These are phyloP conservation scores for Nannizziopsis arthrosporioides DNA, from an alignment of 2,329 filamentous ascomycete genomes.

Conservation along the genomic window DNA sequence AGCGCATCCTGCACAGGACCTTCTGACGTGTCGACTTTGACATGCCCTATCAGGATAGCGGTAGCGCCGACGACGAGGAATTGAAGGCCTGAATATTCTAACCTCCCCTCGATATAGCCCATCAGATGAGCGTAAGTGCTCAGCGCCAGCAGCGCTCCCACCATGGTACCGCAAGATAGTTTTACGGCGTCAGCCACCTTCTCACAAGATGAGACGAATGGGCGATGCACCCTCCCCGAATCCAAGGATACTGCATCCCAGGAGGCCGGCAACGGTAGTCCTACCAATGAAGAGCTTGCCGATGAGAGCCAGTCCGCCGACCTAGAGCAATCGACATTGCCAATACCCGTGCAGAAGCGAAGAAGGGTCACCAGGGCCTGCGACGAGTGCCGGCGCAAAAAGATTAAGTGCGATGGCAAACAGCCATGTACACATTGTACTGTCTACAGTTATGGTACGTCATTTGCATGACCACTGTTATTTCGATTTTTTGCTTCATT, in stretches of 20 bases:
- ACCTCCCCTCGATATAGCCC: not conserved
- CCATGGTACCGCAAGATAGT: constrained; percentile 13
- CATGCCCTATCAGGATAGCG: constrained; percentile 14
- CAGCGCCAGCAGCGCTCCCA: not conserved
- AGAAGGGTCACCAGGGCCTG: constrained; percentile 69
- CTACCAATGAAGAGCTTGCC: not conserved
- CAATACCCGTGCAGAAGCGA: constrained; percentile 57
- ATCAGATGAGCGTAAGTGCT: constrained; percentile 11
- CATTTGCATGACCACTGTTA: not conserved
- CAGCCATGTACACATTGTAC: constrained; percentile 91
- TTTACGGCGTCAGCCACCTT: not conserved
- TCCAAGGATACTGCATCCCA: not conserved
- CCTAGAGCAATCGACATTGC: constrained; percentile 21
- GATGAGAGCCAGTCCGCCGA: constrained; percentile 18
- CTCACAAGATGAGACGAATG: not conserved
- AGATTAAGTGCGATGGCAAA: constrained; percentile 79
- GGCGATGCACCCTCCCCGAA: not conserved
- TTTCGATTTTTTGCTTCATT: not conserved
- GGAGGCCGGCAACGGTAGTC: not conserved
- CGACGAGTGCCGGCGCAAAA: constrained; percentile 72
- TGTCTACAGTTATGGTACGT: constrained; percentile 90
- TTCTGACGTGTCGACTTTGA: constrained; percentile 1
- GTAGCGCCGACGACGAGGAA: constrained; percentile 14
- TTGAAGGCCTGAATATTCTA: constrained; percentile 5
- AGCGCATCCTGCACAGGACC: not conserved